Evolutionary conservation across 2,329 filamentous ascomycete genomes (phyloP).

Genomic region (Pseudopyricularia javanii): DNA sequence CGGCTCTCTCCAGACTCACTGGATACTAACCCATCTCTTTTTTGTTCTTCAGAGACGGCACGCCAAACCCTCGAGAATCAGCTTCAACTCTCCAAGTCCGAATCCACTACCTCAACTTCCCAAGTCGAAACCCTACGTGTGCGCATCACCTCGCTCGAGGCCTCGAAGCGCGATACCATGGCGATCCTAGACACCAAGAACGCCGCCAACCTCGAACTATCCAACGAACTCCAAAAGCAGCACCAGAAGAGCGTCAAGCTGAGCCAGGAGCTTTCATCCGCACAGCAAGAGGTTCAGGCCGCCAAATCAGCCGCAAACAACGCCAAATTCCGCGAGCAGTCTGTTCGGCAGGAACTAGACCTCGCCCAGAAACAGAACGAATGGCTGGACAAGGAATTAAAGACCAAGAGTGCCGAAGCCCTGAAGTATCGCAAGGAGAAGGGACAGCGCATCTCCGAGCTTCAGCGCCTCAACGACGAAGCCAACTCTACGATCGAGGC

Average conservation of each 20-base stretch:
- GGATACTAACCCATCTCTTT: background rate
- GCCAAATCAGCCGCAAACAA: slow-evolving; percentile 69
- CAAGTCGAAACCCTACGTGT: slow-evolving; percentile 67
- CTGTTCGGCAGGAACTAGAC: slow-evolving; percentile 80
- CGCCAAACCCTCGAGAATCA: slow-evolving; percentile 70
- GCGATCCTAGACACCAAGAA: slow-evolving; percentile 84
- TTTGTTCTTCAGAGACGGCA: slow-evolving; percentile 49
- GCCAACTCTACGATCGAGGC: slow-evolving; percentile 64
- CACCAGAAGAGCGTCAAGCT: slow-evolving; percentile 81
- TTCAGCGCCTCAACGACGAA: slow-evolving; percentile 84
- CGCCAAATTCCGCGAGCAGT: slow-evolving; percentile 83
- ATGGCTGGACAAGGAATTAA: slow-evolving; percentile 84
- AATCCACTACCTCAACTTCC: slow-evolving; percentile 59
- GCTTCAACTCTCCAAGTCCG: slow-evolving; percentile 64
- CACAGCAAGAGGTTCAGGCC: slow-evolving; percentile 76
- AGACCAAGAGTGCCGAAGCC: slow-evolving; percentile 77
- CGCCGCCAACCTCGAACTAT: slow-evolving; percentile 70
- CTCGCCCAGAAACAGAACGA: slow-evolving; percentile 81
- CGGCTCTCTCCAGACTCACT: background rate
- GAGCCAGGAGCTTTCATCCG: slow-evolving; percentile 64
- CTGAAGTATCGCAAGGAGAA: slow-evolving; percentile 92
- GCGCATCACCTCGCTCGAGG: slow-evolving; percentile 76
- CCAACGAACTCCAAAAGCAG: slow-evolving; percentile 75
- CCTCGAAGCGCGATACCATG: slow-evolving; percentile 83
- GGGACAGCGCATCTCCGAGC: slow-evolving; percentile 73